Base-by-base conservation (phyloP, 371 early-diverging fungal genomes). In the Mucor plumbeus region DNA sequence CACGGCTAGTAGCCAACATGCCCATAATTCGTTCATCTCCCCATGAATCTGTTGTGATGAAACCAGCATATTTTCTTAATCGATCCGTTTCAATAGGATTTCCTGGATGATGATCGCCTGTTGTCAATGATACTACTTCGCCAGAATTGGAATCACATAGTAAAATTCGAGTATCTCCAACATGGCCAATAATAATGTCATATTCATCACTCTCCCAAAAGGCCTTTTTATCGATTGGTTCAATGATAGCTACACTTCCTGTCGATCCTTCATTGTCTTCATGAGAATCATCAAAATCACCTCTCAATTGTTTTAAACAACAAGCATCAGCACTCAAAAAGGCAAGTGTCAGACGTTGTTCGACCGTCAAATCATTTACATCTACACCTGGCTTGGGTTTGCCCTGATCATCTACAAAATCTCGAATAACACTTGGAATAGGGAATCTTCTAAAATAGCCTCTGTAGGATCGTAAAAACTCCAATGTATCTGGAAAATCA, bases 11-110 rank as follows among this genome's bases (percentile, higher is more conserved):
- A 0, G 92, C 92, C 39, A 92, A 69, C 64, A 80, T 80, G 1
- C 91, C 91, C 79, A 92, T 74, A 6, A 87, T 87, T 38, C 89
- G 81, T 64, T 92, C 91, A 69, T 91, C 91, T 38, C 92, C 92
- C 83, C 89, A 92, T 4, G 92, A 92, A 72, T 92, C 92, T 1
- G 87, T 85, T 1, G 81, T 89, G 1, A 89, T 79, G 69, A 84
- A 89, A 3, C 88, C 88, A 5, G 88, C 88, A 71, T 84, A 84
- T 47, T 82, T 87, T 38, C 85, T 77, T 38, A 89, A 72, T 31
- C 90, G 74, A 10, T 85, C 87, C 9, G 75, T 69, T 67, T 89
- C 90, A 21, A 74, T 65, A 1, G 80, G 75, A n/a, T 87, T 85
- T 17, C 81, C 82, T 9, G 90, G 90, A 64, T 88, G 90, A 73